A percentile compares a stretch with the other conserved stretches of the same genome.
These are phyloP conservation scores for Vitis hybrid DNA, from an alignment of 177 flowering plant genomes.

Conservation along the genomic window DNA sequence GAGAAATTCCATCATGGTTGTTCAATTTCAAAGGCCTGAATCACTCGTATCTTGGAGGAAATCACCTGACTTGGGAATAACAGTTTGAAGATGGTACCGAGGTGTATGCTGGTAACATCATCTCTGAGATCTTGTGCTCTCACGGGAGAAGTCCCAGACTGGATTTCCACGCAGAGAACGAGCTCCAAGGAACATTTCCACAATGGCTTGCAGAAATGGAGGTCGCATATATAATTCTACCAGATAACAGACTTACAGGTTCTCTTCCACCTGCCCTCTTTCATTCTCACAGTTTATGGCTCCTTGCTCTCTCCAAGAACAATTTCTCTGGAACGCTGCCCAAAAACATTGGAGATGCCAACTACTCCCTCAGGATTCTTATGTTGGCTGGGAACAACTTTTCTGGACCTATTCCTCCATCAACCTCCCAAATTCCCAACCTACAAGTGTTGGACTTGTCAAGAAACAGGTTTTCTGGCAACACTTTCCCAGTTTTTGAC, in stretches of 20 bases:
- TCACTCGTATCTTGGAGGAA: conserved; percentile 39
- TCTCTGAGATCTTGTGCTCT: conserved; percentile 43
- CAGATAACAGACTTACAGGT: conserved; percentile 43
- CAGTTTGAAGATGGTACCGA: conserved; percentile 27
- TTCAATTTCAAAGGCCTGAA: conserved; percentile 27
- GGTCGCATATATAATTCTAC: conserved; percentile 17
- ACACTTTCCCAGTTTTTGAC: conserved; percentile 35
- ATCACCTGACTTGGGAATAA: conserved; percentile 53
- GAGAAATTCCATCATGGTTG: conserved; percentile 51
- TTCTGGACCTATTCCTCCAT: conserved; percentile 43
- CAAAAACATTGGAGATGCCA: conserved; percentile 42
- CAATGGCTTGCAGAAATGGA: too few species aligned
- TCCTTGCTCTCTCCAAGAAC: conserved; percentile 45
- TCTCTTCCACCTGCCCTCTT: conserved; percentile 37
- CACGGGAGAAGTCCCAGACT: conserved; percentile 39
- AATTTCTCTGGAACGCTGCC: conserved; percentile 51
- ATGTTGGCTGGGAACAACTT: conserved; percentile 47
- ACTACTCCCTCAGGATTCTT: conserved; percentile 27
- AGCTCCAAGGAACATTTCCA: conserved; percentile 41
- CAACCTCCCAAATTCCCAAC: conserved; percentile 31
- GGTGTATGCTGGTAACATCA: conserved; percentile 29
- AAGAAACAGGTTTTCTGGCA: conserved; percentile 41
- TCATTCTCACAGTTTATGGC: conserved; percentile 42
- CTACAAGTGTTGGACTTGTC: conserved; percentile 48
- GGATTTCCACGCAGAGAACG: conserved; percentile 51